Conservation (phyloP, 179 eudicot genomes). For the Camellia oleifera region DNA sequence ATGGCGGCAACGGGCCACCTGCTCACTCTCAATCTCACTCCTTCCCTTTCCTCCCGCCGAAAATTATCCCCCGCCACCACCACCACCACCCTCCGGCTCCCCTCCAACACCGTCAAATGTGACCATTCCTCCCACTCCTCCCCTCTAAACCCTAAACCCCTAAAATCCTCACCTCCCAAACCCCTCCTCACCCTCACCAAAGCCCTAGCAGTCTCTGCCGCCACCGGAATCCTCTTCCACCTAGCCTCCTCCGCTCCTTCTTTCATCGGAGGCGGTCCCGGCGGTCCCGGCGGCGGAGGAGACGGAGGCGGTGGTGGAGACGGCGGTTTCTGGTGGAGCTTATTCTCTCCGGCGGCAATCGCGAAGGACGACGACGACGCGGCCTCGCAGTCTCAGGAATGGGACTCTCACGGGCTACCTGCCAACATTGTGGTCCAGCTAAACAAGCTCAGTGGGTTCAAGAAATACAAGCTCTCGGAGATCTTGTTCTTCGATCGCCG, state of each 20-base stretch:
- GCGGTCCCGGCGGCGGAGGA: slow-evolving; percentile 30
- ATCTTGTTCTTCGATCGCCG: slow-evolving; percentile 55
- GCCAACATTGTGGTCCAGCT: slow-evolving; percentile 69
- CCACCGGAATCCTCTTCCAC: slow-evolving; percentile 31
- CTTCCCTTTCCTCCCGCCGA: slow-evolving; percentile 18
- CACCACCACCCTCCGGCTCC: slow-evolving; percentile 15
- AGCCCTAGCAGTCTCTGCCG: slow-evolving; percentile 33
- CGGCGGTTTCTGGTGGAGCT: slow-evolving; percentile 51
- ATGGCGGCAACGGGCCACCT: slow-evolving; percentile 38
- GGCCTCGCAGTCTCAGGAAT: slow-evolving; percentile 33
- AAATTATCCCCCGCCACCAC: slow-evolving; percentile 11
- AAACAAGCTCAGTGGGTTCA: slow-evolving; percentile 68
- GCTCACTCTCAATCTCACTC: slow-evolving; percentile 21
- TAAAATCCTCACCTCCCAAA: slow-evolving; percentile 14
- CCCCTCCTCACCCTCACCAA: slow-evolving; percentile 17
- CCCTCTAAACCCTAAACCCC: slow-evolving; percentile 28
- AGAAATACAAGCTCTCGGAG: slow-evolving; percentile 72
- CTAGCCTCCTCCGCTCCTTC: slow-evolving; percentile 16
- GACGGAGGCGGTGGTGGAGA: slow-evolving; percentile 40
- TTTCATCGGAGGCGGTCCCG: slow-evolving; percentile 30
- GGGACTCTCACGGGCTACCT: slow-evolving; percentile 80
- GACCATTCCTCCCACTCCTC: slow-evolving; percentile 10
- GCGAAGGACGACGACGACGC: slow-evolving; percentile 52
- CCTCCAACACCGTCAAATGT: slow-evolving; percentile 21
- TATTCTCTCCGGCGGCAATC: slow-evolving; percentile 42